Base-by-base conservation (phyloP, 2,329 filamentous ascomycete species). In the Pezicula radicicola region DNA sequence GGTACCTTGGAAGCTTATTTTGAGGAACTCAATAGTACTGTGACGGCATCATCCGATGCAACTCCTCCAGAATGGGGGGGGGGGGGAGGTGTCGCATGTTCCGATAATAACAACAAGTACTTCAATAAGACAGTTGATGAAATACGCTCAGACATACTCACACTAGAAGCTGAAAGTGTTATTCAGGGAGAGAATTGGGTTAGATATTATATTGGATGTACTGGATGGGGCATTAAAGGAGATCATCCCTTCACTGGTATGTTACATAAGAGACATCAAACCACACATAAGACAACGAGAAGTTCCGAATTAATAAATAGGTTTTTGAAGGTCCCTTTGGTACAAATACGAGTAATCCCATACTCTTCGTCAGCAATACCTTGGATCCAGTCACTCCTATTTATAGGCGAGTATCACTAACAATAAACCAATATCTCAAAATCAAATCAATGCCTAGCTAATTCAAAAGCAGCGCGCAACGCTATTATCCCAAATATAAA, bases 131-230 rank as follows among this genome's bases (percentile, higher is more conserved):
- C 50, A 3, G 30, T 60, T 6, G 49, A 50, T n/a, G 50, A 52
- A 8, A 48, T 60, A 12, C 12, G 40, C 13, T 13, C 37, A 10
- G 56, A 60, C 28, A 27, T 53, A 3, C 25, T n/a, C 8, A 44
- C 25, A 4, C 13, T 52, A 8, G 27, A 58, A n/a, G 51, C 62
- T 2, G 67, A 73, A 7, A 78, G 75, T 56, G 60, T 61, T 1
- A 67, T 68, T 7, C 68, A 71, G 0, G 77, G 76, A 1, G 72
- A 72, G 1, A 65, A 71, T 10, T 72, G 73, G 47, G 64, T 68
- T 1, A 60, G 67, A 3, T 72, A 47, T 54, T 68, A 60, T 40
- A 54, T 67, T 35, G 59, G 52, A 4, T 68, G 65, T 48, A 37
- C 63, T 16, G 66, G 64, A 4, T 54, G 66, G 47, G 60, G 49